Evolutionary conservation across 805 yeast species (phyloP), one percentile per base, ranked within the genome.

Genomic region (Ogataea angusta): DNA sequence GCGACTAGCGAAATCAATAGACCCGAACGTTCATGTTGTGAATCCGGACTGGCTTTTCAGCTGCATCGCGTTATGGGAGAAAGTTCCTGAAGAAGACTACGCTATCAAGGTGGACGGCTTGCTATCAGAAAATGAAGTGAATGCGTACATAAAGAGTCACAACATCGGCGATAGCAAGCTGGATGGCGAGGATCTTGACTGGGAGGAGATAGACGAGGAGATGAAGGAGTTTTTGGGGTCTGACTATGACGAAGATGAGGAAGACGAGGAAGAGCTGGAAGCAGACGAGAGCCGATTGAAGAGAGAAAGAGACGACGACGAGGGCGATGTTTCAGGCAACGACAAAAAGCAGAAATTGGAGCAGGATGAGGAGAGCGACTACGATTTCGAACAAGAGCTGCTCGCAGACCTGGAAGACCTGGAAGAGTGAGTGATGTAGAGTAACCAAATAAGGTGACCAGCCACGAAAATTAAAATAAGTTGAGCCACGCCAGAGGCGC

Each of bases 21-120:
- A 78, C 29, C 80, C 82, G 1, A 45, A 61, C 15, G 82, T 83
- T 25, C 79, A 82, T 51, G 74, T 91, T n/a, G 95, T 91, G 14
- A 82, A 81, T 54, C 90, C 95, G 2, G 93, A 86, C 54, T 91
- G 99, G 99, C 64, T 91, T 2, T 90, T 90, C 65, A 80, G 83
- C 26, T 85, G 96, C 60, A 69, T 91, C 49, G 80, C 89, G 6
- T 64, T 73, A 18, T 91, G 98, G 98, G 68, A 69, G 40, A 74
- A 73, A 33, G 81, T 80, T 0, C 78, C 80, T 13, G 93, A 83
- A 48, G 67, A 59, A 3, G 77, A 74, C 3, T 90, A 70, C 56
- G 59, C 69, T 29, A 67, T 89, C 14, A 63, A 71, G 5, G 73
- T 76, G n/a, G 70, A 69, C 5, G 70, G 72, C 15, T 59, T 73